phyloP scores from a whole-genome alignment of 2,329 filamentous ascomycete species.

The Colletotrichum endophyticum region DNA sequence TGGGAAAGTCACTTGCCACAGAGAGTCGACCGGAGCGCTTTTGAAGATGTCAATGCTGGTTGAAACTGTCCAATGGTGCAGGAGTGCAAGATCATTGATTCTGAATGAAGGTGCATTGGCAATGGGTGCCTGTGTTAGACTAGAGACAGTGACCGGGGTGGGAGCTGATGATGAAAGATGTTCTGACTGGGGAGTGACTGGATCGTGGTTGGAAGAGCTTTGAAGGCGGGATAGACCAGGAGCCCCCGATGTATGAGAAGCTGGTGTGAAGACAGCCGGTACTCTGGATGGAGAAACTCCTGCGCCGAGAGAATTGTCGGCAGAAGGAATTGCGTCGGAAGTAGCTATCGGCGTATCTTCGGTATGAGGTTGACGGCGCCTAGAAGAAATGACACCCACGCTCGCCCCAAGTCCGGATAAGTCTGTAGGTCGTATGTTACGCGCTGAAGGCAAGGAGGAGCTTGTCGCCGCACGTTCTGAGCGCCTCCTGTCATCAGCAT shows the following conservation, averaged over 20 bases:
- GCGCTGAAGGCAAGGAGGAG: neutral
- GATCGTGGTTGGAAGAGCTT: neutral
- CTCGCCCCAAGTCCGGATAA: neutral
- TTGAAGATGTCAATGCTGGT: constrained; percentile 4
- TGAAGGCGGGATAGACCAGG: neutral
- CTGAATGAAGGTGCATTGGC: neutral
- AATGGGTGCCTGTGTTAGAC: neutral
- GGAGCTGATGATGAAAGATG: neutral
- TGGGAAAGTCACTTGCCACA: constrained; percentile 15
- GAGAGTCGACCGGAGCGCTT: neutral
- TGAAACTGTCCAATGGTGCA: constrained; percentile 23
- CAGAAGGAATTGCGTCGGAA: neutral
- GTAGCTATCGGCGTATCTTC: neutral
- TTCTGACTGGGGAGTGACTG: neutral
- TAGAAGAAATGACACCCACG: neutral
- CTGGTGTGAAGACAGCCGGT: neutral
- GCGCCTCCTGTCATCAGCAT: neutral
- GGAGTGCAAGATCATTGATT: constrained; percentile 16
- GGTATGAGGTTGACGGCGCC: neutral
- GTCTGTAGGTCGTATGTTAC: too few species aligned
- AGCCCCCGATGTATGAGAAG: neutral
- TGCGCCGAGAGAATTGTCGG: neutral
- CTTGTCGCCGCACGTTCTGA: too few species aligned
- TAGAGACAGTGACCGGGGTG: neutral
- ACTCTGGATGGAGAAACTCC: neutral